These are phyloP conservation scores for Phytophthora podocarpi DNA, from an alignment of 352 stramenopile genomes.

Conservation along the genomic window DNA sequence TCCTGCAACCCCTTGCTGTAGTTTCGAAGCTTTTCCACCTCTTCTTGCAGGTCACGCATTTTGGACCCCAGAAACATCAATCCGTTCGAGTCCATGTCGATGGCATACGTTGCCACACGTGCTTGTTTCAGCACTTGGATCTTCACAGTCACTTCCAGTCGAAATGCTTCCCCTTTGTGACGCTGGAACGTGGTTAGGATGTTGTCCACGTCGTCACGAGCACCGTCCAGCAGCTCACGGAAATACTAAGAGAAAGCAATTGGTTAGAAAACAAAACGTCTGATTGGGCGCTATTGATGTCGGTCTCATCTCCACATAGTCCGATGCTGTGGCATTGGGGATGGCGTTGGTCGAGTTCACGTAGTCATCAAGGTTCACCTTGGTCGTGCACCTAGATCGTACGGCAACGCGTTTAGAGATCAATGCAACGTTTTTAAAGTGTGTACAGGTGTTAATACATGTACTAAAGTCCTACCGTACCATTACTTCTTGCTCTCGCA, in stretches of 20 bases:
- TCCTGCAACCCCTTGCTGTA: no score
- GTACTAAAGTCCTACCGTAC: no score
- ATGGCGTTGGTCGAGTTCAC: constrained; percentile 8
- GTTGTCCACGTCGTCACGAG: not conserved
- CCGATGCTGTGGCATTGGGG: not conserved
- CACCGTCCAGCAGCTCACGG: not conserved
- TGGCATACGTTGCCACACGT: no score
- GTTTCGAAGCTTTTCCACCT: no score
- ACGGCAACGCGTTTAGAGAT: no score
- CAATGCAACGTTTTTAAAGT: no score
- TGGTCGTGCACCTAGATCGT: not conserved
- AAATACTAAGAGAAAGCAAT: no score
- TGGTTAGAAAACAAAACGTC: no score
- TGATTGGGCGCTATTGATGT: not conserved
- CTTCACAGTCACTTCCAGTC: not conserved
- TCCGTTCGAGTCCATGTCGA: no score
- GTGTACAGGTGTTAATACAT: no score
- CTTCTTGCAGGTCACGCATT: no score
- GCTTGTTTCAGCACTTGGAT: constrained; percentile 6
- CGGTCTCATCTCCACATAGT: constrained; percentile 8
- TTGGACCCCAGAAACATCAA: no score
- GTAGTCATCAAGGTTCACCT: constrained; percentile 1
- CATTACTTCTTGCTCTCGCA: constrained; percentile 13
- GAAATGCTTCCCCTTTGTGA: not conserved
- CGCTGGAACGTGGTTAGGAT: constrained; percentile 5